These are phyloP conservation scores for Alternaria alternata DNA, from an alignment of 2,329 filamentous ascomycete genomes.

Conservation along the genomic window DNA sequence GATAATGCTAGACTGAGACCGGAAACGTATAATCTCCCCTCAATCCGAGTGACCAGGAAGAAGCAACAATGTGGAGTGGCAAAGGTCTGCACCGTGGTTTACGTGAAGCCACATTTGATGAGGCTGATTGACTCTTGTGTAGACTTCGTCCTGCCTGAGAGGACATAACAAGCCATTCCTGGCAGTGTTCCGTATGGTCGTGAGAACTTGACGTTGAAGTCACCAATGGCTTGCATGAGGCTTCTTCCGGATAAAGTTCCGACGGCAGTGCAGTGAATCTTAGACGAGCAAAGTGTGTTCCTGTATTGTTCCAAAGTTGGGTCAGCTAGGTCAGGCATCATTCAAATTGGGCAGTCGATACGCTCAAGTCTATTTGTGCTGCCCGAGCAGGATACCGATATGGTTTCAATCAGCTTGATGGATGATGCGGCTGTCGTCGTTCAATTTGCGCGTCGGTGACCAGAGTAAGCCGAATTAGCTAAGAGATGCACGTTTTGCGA, in stretches of 20 bases:
- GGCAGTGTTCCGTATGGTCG: background rate
- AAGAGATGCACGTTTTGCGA: background rate
- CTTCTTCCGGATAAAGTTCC: background rate
- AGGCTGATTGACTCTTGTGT: background rate
- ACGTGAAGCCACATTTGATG: accelerated
- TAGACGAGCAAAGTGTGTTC: background rate
- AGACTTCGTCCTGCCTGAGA: accelerated
- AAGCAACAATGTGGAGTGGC: background rate
- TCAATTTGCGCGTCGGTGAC: background rate
- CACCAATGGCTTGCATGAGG: no score
- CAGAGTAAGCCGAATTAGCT: background rate
- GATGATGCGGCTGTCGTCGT: background rate
- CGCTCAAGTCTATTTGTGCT: background rate
- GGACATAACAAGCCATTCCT: no score
- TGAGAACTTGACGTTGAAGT: background rate
- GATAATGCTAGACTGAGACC: background rate
- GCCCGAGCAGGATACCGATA: background rate
- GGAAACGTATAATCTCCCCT: background rate
- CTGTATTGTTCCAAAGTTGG: background rate
- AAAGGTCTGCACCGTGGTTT: background rate
- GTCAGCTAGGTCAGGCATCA: background rate
- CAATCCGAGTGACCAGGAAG: accelerated
- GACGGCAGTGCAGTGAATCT: accelerated
- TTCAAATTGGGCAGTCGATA: background rate
- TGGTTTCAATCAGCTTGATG: background rate